Evolutionary conservation across 164 flowering plant genomes (phyloP), one percentile per base, ranked within the genome.

Genomic region (Annona cherimola): DNA sequence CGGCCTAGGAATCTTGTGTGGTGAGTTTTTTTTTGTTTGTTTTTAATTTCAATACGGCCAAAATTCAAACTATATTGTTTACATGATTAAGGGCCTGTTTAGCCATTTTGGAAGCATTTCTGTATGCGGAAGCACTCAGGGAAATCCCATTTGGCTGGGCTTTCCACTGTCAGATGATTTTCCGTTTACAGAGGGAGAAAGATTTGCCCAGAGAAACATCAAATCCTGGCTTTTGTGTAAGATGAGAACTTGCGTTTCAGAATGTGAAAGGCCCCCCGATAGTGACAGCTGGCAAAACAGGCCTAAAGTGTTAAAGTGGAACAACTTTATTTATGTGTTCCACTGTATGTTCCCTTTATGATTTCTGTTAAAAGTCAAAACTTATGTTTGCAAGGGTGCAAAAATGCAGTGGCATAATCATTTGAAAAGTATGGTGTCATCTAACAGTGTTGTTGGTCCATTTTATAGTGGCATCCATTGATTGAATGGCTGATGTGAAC

Each of bases 1-100:
- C 67, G 97, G 99, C 42, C 77, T 93, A 54, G 99, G 98, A 81
- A 93, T 95, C 65, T 89, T 93, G 35, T 95, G 99, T 35, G 99
- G 99, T 93, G 72, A 85, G 98, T 86, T 69, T 67, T 69, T n/a
- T 44, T 14, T 42, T 42, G 14, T 5, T 35, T 35, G 5, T 20
- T 61, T 61, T 61, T 61, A 40, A 4, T n/a, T 2, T 61, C 40
- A 6, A 41, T 40, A 41, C 42, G 57, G 57, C 57, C 14, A 16
- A 50, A 50, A 26, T 16, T 50, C 14, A 11, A 50, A 11, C 57
- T 50, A 11, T 50, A 8, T 9, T 50, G 57, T 50, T 12, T 50
- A 16, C 14, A 9, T 50, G 57, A 50, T 11, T 16, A 50, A 50
- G 35, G 35, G 35, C 35, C 35, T 26, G 35, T 26, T 26, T 26